Evolutionary conservation across 495 filamentous ascomycete species (phyloP).

Genomic region (Penicillium cosmopolitanum): DNA sequence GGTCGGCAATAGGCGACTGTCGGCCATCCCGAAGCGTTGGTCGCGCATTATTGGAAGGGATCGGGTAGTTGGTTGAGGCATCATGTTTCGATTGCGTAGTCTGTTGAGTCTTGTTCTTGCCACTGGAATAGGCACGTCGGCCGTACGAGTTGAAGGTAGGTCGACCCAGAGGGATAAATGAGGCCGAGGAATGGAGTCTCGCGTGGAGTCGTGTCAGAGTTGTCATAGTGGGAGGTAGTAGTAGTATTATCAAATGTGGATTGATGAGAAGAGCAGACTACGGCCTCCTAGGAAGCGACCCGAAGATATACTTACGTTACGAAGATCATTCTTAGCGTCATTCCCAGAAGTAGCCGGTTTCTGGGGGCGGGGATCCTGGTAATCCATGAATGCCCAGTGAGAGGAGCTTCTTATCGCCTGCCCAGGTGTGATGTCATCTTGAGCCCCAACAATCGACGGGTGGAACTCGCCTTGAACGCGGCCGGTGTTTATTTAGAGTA

Average conservation of each 20-base stretch:
- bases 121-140: slow-evolving; percentile 15
- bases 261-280: no score
- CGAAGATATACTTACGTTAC: no score
- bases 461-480: no score
- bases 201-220: slow-evolving; percentile 11
- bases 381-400: no score
- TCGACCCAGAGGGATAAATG: neutral
- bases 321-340: slow-evolving; percentile 1
- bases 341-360: slow-evolving; percentile 3
- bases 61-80: slow-evolving; percentile 14
- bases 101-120: neutral
- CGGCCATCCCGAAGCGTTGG: slow-evolving; percentile 38
- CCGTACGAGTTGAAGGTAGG: neutral
- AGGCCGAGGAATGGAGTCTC: slow-evolving; percentile 6
- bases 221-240: slow-evolving; percentile 10
- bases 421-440: no score
- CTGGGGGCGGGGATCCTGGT: neutral
- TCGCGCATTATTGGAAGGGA: slow-evolving; percentile 40
- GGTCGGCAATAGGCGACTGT: slow-evolving; percentile 36
- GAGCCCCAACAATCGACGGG: no score
- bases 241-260: no score
- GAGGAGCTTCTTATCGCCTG: no score
- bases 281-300: no score
- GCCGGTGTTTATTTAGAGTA: no score
- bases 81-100: neutral